Conservation (phyloP, 441 rosid species). For the Raphanus hybrid region DNA sequence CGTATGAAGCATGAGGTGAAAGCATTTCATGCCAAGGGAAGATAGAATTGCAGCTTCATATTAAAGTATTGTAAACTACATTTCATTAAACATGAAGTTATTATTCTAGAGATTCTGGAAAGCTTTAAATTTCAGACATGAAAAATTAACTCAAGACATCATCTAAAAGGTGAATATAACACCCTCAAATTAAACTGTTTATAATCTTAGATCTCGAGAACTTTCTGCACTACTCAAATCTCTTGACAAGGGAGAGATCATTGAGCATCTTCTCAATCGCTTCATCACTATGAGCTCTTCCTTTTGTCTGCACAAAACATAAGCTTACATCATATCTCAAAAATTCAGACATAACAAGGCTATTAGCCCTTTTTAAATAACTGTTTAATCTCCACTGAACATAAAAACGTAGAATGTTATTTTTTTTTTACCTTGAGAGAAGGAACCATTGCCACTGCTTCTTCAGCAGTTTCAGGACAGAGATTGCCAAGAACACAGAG, state of each 20-base stretch:
- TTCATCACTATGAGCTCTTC: slow-evolving; percentile 82
- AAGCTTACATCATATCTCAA: slow-evolving; percentile 24
- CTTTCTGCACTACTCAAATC: slow-evolving; percentile 59
- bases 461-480: slow-evolving; percentile 95
- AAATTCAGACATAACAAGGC: slow-evolving; percentile 10
- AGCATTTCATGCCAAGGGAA: too few species aligned
- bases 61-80: slow-evolving; percentile 4
- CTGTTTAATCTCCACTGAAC: neutral
- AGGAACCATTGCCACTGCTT: slow-evolving; percentile 93
- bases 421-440: slow-evolving; percentile 47
- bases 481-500: slow-evolving; percentile 71
- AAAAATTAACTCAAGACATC: neutral
- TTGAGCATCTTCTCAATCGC: slow-evolving; percentile 90
- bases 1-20: too few species aligned
- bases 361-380: neutral
- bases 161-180: slow-evolving; percentile 1
- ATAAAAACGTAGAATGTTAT: neutral
- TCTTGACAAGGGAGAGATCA: slow-evolving; percentile 85
- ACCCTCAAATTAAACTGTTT: neutral
- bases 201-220: neutral
- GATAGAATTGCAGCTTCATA: too few species aligned
- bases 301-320: slow-evolving; percentile 66
- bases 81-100: slow-evolving; percentile 10
- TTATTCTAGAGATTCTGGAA: neutral
- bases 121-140: slow-evolving; percentile 10